Base-by-base conservation (phyloP, 768 basidiomycete genomes). In the Lactarius hatsudake region DNA sequence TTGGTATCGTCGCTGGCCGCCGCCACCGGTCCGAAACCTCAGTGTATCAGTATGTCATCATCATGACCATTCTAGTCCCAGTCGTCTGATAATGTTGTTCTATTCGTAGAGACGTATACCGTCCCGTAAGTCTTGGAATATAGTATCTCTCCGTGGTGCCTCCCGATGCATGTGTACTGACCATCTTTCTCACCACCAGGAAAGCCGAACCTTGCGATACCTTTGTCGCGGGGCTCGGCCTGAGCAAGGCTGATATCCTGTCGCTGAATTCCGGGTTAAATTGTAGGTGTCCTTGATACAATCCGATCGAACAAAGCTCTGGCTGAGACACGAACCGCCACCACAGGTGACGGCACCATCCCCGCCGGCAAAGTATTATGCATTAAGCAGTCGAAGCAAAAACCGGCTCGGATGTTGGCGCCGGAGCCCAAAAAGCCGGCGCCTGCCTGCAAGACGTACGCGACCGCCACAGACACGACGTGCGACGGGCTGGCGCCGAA, bases 381-480 rank as follows among this genome's bases (percentile, higher is more conserved):
- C 62, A 5, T 32, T 12, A 48, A 8, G 38, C 7, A 26, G 62
- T 38, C 36, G 13, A 56, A 5, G 23, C 34, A 10, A 34, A 34
- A 34, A 8, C 34, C 34, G 34, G 34, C 34, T 34, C 34, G 34
- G 34, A 34, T 34, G 34, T 34, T 34, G 34, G 1, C 34, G 9
- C 34, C 1, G 2, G 1, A 34, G 34, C 34, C 34, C 34, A 34
- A 34, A 34, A 34, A 34, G 9, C 34, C 34, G 34, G 38, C 45
- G 15, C 59, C 69, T 18, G 3, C 2, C 1, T 69, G 69, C 48
- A 69, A 62, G 34, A 34, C 51, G 17, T 60, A 67, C n/a, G 32
- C 2, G 1, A 67, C 66, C 9, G 66, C 69, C 40, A 63, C 65
- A 15, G 34, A 1, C 5, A 28, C 32, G 28, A 28, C 58, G 20